Conservation (phyloP, 75 land plant species). For the Larix kaempferi region DNA sequence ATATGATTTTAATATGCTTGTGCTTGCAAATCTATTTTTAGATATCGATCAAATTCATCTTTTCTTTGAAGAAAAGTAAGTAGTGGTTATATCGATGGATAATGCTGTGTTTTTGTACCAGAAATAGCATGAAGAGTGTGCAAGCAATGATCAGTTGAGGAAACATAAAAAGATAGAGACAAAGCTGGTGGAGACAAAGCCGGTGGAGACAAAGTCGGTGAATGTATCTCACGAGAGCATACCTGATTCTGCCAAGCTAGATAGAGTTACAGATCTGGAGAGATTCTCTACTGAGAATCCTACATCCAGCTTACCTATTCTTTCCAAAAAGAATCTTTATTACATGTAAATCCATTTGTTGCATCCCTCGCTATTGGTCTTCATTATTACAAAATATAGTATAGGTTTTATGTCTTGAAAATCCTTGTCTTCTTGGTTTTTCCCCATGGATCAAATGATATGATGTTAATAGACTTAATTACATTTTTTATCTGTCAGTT, state of each 20-base stretch:
- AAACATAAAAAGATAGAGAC: not conserved
- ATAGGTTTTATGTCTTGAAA: too few species aligned
- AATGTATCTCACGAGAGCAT: not conserved
- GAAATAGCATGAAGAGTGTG: not conserved
- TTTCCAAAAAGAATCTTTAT: conserved; percentile 31
- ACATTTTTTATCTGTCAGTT: conserved; percentile 33
- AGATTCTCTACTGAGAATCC: not conserved
- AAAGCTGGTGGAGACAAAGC: too few species aligned
- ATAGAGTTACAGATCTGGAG: not conserved
- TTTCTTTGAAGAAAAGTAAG: not conserved
- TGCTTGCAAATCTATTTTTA: not conserved
- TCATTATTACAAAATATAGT: too few species aligned
- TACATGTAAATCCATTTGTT: conserved; percentile 25
- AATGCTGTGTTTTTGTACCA: not conserved
- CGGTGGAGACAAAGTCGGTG: too few species aligned
- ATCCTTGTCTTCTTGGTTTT: too few species aligned
- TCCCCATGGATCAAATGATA: too few species aligned
- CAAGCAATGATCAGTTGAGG: too few species aligned
- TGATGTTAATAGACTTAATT: too few species aligned
- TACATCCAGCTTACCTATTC: conserved; percentile 28
- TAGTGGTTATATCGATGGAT: not conserved
- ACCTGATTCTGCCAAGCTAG: not conserved
- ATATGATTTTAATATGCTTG: not conserved
- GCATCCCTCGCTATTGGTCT: too few species aligned
- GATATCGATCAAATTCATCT: not conserved